Evolutionary conservation across 192 early-diverging fungal species (phyloP).

Genomic region (Umbelopsis ramanniana): DNA sequence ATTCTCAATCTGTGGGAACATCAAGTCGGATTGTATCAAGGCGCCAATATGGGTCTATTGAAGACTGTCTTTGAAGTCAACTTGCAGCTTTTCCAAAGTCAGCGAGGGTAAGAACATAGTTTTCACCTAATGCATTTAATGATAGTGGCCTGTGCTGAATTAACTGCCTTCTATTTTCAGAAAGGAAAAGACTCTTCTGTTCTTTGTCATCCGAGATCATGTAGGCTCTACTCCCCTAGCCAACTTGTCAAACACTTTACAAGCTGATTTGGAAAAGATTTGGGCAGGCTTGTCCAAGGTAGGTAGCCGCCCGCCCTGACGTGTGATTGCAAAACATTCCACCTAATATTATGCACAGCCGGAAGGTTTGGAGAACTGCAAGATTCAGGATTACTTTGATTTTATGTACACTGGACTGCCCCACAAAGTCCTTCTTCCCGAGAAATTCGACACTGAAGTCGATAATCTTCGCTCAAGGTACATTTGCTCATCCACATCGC

Average conservation of each 20-base stretch:
- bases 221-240: constrained; percentile 84
- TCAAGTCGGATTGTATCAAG: constrained; percentile 96
- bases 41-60: constrained; percentile 97
- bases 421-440: constrained; percentile 86
- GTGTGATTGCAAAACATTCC: background rate
- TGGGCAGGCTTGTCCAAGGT: constrained; percentile 90
- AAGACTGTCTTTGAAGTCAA: constrained; percentile 99
- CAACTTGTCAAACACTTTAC: constrained; percentile 78
- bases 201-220: constrained; percentile 98
- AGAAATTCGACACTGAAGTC: constrained; percentile 81
- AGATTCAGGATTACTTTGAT: constrained; percentile 89
- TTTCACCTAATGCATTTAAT: background rate
- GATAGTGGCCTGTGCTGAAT: background rate
- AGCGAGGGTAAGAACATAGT: constrained; percentile 57
- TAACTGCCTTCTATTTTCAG: constrained; percentile 34
- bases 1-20: constrained; percentile 99
- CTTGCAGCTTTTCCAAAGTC: constrained; percentile 89
- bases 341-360: constrained; percentile 56
- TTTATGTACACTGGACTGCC: constrained; percentile 87
- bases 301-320: background rate
- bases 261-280: constrained; percentile 84
- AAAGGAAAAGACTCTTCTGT: constrained; percentile 87
- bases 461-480: constrained; percentile 68
- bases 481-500: background rate
- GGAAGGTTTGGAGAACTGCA: constrained; percentile 73